Evolutionary conservation across 2,329 filamentous ascomycete genomes (phyloP).

Genomic region (Westerdykella sp.): DNA sequence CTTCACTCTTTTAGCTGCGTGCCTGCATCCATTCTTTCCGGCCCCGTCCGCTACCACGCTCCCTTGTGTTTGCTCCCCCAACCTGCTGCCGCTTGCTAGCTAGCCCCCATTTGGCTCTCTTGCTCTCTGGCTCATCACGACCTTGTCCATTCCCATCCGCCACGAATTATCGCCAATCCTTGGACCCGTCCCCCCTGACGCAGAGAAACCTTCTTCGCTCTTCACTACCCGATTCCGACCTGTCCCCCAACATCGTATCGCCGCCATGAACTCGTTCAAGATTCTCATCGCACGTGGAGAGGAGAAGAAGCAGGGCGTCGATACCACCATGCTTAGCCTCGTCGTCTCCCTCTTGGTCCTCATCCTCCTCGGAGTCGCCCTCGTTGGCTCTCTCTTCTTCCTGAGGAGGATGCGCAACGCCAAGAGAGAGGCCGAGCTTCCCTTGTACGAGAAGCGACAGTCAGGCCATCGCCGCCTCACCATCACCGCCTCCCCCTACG

Average conservation of each 20-base stretch:
- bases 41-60: slow-evolving; percentile 12
- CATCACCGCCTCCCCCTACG: slow-evolving; percentile 39
- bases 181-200: slow-evolving; percentile 12
- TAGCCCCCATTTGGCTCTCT: no score
- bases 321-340: slow-evolving; percentile 62
- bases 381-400: slow-evolving; percentile 63
- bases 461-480: slow-evolving; percentile 54
- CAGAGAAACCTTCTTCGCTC: slow-evolving; percentile 20
- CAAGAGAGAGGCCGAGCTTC: slow-evolving; percentile 52
- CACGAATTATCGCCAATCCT: not conserved
- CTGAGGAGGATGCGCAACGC: slow-evolving; percentile 60
- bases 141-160: slow-evolving; percentile 8
- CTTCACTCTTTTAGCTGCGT: slow-evolving; percentile 61
- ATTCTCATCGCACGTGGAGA: slow-evolving; percentile 47
- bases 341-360: slow-evolving; percentile 75
- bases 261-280: slow-evolving; percentile 40
- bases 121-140: slow-evolving; percentile 5
- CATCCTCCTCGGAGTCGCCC: slow-evolving; percentile 63
- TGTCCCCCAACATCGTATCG: not conserved
- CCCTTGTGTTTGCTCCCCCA: slow-evolving; percentile 2
- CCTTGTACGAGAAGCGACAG: slow-evolving; percentile 58
- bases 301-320: slow-evolving; percentile 46
- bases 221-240: slow-evolving; percentile 10
- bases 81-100: slow-evolving; percentile 16
- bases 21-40: slow-evolving; percentile 41